Base-by-base conservation (phyloP, 2,329 filamentous ascomycete species). In the Calycina herbarum region DNA sequence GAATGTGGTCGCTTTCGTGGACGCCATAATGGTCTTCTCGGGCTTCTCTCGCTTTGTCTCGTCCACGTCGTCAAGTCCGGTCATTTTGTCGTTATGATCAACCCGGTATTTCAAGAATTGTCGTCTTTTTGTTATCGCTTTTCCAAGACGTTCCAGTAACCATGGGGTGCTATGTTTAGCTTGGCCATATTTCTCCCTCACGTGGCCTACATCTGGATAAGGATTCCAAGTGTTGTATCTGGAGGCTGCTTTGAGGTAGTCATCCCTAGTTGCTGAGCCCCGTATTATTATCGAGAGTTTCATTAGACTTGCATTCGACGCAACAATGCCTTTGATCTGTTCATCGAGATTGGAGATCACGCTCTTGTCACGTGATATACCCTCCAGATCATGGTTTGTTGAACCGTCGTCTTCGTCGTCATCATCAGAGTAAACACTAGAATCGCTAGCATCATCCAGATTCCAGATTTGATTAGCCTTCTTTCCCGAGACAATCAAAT, bases 21-120 rank as follows among this genome's bases (percentile, higher is more conserved):
- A 64, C 7, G 70, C 67, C n/a, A 42, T 20, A n/a, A 67, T 56
- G 1, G 40, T 33, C 24, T 56, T 61, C 7, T 10, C 40, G 15
- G 59, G 40, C n/a, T 61, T 35, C 38, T 29, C 40, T 29, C 17
- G 24, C 6, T 35, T 35, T 8, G 17, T 54, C 13, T 29, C 20
- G 2, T 54, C 42, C n/a, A 20, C 42, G 11, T 51, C 42, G 13
- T 61, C 15, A 15, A 8, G 5, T 31, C 64, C 62, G 0, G 69
- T 58, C 2, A 74, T 40, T 38, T 69, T 74, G 33, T 61, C 65
- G 57, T 72, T 65, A 58, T 77, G 76, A 3, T 76, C 72, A 24
- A 72, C 63, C 13, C 72, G 70, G 62, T 77, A 78, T 20, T 65
- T 71, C 20, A 77, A 60, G 35, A 71, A 77, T 33, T 76, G 72